These are phyloP conservation scores for Penicillium sp. DNA, from an alignment of 2,329 filamentous ascomycete genomes.

Conservation along the genomic window DNA sequence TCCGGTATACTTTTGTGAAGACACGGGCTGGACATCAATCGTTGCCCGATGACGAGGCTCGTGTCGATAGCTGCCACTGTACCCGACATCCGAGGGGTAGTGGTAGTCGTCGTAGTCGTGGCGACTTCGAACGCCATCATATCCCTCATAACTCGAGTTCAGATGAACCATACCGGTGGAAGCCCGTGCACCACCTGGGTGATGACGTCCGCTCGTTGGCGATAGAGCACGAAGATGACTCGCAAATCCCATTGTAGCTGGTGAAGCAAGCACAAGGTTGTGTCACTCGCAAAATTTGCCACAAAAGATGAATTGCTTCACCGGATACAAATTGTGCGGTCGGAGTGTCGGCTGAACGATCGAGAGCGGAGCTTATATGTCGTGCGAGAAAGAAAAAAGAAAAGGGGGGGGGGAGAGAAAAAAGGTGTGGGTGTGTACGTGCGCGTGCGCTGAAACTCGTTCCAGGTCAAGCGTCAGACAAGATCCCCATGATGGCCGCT, in stretches of 20 bases:
- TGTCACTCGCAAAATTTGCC: too few relatives aligned
- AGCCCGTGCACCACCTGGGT: slow-evolving; percentile 34
- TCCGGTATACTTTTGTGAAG: slow-evolving; percentile 29
- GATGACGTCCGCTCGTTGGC: slow-evolving; percentile 25
- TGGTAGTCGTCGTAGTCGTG: slow-evolving; percentile 23
- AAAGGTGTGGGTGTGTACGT: background rate
- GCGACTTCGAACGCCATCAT: slow-evolving; percentile 24
- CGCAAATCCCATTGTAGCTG: slow-evolving; percentile 25
- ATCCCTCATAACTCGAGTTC: slow-evolving; percentile 30
- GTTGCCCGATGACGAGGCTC: slow-evolving; percentile 20
- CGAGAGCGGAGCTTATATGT: too few relatives aligned
- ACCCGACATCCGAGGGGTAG: slow-evolving; percentile 29
- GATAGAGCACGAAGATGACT: slow-evolving; percentile 32
- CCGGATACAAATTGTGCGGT: too few relatives aligned
- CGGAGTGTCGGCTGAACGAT: too few relatives aligned
- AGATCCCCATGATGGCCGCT: background rate
- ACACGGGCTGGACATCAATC: slow-evolving; percentile 31
- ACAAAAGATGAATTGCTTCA: too few relatives aligned
- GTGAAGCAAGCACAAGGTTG: background rate
- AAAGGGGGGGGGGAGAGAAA: background rate
- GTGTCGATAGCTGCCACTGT: slow-evolving; percentile 25
- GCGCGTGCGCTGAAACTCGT: background rate
- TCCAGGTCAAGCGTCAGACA: background rate
- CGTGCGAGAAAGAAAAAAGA: too few relatives aligned
- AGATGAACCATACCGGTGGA: slow-evolving; percentile 38